These are phyloP conservation scores for Plasmodium vivax DNA, from an alignment of 169 alveolate genomes.

Conservation along the genomic window DNA sequence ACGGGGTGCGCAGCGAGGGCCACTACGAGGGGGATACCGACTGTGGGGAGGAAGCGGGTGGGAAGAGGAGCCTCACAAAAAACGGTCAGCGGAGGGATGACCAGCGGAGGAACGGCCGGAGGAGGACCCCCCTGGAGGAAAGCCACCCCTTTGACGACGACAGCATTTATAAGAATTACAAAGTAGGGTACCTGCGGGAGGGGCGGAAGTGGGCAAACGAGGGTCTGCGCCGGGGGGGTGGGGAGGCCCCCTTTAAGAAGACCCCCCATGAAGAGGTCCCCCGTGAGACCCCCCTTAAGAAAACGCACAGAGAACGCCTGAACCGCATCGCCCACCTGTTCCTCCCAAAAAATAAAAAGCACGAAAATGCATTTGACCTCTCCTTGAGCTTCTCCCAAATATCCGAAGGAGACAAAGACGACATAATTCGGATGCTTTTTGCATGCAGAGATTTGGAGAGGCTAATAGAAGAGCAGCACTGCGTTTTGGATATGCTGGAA, in stretches of 20 bases:
- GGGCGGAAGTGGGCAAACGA: slow-evolving; percentile 49
- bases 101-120: background rate
- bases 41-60: background rate
- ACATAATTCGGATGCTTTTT: slow-evolving; percentile 82
- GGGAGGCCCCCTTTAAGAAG: background rate
- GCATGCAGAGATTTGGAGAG: slow-evolving; percentile 87
- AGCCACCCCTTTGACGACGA: slow-evolving; percentile 29
- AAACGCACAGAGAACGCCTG: slow-evolving; percentile 13
- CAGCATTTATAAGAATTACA: slow-evolving; percentile 34
- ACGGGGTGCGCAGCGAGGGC: background rate
- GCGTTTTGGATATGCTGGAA: slow-evolving; percentile 86
- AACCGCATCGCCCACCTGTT: slow-evolving; percentile 44
- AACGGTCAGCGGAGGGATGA: background rate
- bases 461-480: slow-evolving; percentile 87
- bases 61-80: background rate
- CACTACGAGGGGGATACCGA: background rate
- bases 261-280: background rate
- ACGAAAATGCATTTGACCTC: slow-evolving; percentile 34
- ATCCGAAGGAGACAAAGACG: slow-evolving; percentile 79
- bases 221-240: background rate
- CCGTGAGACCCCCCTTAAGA: background rate
- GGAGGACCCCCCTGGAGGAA: slow-evolving; percentile 1
- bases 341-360: slow-evolving; percentile 21
- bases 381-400: slow-evolving; percentile 17
- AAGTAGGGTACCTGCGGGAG: slow-evolving; percentile 48